Evolutionary conservation across 352 stramenopile genomes (phyloP).

Genomic region (Globisporangium alternatum): DNA sequence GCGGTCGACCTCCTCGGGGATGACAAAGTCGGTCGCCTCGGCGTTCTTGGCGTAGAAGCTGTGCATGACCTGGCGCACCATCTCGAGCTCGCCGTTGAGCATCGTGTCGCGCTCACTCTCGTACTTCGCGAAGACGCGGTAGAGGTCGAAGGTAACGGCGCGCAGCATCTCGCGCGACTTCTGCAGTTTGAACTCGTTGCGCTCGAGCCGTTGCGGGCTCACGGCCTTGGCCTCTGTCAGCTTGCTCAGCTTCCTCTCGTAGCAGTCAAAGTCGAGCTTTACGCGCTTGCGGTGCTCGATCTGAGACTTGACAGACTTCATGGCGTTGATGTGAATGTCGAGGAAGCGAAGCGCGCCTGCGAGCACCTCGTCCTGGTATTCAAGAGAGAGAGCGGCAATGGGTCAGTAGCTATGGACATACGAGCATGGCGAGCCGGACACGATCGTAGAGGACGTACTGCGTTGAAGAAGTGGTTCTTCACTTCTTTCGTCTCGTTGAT

Average conservation of each 20-base stretch:
- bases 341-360: constrained; percentile 59
- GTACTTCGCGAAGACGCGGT: constrained; percentile 76
- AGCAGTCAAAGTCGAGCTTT: constrained; percentile 75
- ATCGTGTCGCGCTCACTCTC: constrained; percentile 72
- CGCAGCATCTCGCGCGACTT: constrained; percentile 42
- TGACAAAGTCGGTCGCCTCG: constrained; percentile 62
- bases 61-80: constrained; percentile 80
- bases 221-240: constrained; percentile 23
- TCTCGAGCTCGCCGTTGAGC: constrained; percentile 74
- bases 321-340: constrained; percentile 74
- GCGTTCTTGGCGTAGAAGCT: constrained; percentile 76
- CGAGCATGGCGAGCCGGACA: background rate
- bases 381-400: background rate
- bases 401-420: background rate
- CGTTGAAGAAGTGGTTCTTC: constrained; percentile 76
- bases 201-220: constrained; percentile 37
- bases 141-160: constrained; percentile 59
- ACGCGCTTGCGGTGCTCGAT: constrained; percentile 62
- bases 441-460: constrained; percentile 22
- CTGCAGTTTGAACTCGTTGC: constrained; percentile 56
- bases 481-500: constrained; percentile 76
- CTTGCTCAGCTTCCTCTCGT: constrained; percentile 48
- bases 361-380: constrained; percentile 51
- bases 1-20: constrained; percentile 55
- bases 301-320: constrained; percentile 71